Base-by-base conservation (phyloP, 768 basidiomycete species). In the Russula sp. region DNA sequence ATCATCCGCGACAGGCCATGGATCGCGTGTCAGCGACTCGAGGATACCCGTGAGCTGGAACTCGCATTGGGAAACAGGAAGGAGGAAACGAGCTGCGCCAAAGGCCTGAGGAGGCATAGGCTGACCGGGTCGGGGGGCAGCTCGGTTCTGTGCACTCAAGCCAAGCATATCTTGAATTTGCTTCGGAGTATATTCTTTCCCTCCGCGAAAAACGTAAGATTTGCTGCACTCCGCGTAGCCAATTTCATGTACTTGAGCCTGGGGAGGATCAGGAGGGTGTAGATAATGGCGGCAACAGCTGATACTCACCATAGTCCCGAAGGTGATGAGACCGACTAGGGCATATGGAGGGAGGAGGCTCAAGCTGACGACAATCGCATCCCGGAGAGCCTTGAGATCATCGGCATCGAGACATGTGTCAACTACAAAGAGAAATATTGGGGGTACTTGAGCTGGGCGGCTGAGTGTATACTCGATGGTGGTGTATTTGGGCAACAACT, bases 401-500 rank as follows among this genome's bases (percentile, higher is more conserved):
- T 97, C 93, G 63, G 92, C 90, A 68, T 94, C 92, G 67, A 98
- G 80, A 73, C 97, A 99, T 25, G 95, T 98, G 73, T 98, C 96
- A 51, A 99, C 87, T 56, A 98, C 94, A 72, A 94, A 97, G 47
- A 99, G 81, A 81, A 99, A 98, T 74, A 98, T 83, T 55, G 97
- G 96, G 5, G 96, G 95, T 48, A 96, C 87, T 69, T 88, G 92
- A 13, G 87, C 92, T 1, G 92, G 87, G 64, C 96, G 85, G 29
- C 88, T 81, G 50, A 98, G 88, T n/a, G 96, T 98, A 78, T 99
- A 99, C 76, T 99, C 97, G 75, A 99, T 97, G 8, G 97, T 99
- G 36, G 97, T 98, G 80, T 98, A 98, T 76, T 97, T 95, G 70
- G 96, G 94, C 42, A 98, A 75, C 35, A 99, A 82, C 73, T 99